Percentiles rank a stretch among this genome's conserved stretches.
Evolutionary conservation across 2,329 filamentous ascomycete genomes (phyloP).

Genomic region (Sclerotinia sclerotiorum): DNA sequence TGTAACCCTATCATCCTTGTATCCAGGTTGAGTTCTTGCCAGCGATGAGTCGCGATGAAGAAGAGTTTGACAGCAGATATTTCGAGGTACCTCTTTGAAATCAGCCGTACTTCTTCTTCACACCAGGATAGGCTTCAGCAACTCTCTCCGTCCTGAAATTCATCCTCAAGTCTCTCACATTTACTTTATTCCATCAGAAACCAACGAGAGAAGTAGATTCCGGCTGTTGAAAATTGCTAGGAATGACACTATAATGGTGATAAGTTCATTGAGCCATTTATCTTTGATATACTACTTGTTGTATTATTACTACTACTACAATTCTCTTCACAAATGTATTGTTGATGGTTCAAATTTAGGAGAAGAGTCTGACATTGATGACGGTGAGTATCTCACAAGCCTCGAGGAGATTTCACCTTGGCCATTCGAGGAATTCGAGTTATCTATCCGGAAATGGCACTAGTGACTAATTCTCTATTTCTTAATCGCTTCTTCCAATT

Average conservation of each 20-base stretch:
- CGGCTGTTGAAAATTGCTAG: neutral
- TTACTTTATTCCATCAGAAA: neutral
- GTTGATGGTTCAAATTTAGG: neutral
- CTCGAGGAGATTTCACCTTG: neutral
- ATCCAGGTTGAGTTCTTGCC: no score
- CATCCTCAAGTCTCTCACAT: neutral
- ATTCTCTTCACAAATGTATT: neutral
- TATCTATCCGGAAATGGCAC: neutral
- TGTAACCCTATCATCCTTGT: neutral
- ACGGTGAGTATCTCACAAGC: neutral
- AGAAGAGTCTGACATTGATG: neutral
- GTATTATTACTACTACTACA: neutral
- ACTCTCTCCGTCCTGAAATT: no score
- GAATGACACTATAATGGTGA: neutral
- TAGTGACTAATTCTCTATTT: neutral
- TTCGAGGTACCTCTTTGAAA: neutral
- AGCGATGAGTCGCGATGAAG: neutral
- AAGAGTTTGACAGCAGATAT: neutral
- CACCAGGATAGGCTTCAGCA: neutral
- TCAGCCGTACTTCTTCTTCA: neutral
- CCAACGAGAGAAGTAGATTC: neutral
- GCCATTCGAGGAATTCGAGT: neutral
- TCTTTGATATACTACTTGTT: neutral
- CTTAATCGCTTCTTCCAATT: neutral
- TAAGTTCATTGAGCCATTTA: neutral